Evolutionary conservation across 75 land plant genomes (phyloP).

Genomic region (Cupressus sempervirens): DNA sequence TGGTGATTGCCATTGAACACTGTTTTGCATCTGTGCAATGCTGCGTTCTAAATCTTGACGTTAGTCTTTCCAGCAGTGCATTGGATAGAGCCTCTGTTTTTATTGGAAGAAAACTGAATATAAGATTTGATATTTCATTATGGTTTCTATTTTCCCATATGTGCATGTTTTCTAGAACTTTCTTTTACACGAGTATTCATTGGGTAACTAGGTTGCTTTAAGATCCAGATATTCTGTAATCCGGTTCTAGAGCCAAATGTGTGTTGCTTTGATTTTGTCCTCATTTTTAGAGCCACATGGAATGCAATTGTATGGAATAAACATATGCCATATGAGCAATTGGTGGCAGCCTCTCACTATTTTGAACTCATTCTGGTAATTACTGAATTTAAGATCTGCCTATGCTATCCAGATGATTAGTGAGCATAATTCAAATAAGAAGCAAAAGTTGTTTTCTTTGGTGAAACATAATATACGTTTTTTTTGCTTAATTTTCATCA

Average conservation of each 20-base stretch:
- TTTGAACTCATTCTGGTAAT: background rate
- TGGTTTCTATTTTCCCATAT: background rate
- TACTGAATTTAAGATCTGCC: background rate
- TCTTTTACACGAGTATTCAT: background rate
- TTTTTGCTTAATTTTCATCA: background rate
- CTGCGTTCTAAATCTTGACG: background rate
- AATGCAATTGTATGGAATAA: background rate
- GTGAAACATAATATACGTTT: slow-evolving; percentile 1
- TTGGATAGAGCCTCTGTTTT: background rate
- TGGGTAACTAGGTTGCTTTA: background rate
- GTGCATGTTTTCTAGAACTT: background rate
- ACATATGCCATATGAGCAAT: background rate
- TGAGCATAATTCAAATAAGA: background rate
- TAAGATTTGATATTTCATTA: background rate
- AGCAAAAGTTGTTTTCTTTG: background rate
- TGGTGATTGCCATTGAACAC: background rate
- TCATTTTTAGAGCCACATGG: background rate
- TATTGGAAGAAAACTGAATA: background rate
- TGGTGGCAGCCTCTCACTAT: background rate
- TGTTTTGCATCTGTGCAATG: background rate
- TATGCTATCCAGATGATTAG: background rate
- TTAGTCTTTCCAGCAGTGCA: background rate
- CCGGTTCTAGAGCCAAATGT: background rate
- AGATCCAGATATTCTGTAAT: background rate
- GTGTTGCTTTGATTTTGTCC: background rate